A percentile compares a stretch with the other conserved stretches of the same genome.
These are phyloP conservation scores for Tricholoma furcatifolium DNA, from an alignment of 768 basidiomycete genomes.

Conservation along the genomic window DNA sequence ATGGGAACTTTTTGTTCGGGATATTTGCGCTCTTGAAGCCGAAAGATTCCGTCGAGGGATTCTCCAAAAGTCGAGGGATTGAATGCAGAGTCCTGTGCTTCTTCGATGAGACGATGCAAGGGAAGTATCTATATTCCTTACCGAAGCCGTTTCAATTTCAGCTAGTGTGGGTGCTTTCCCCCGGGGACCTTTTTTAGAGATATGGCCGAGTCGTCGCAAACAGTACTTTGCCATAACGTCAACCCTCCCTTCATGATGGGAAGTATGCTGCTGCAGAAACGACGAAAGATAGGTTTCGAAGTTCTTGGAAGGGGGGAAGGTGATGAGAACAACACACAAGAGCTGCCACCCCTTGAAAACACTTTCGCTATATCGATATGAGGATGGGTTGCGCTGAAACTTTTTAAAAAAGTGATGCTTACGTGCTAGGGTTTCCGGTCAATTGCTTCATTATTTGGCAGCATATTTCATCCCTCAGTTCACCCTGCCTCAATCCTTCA, in stretches of 20 bases:
- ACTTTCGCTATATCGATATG: constrained; percentile 60
- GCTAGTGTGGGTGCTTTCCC: constrained; percentile 78
- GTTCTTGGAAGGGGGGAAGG: constrained; percentile 92
- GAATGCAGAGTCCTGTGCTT: constrained; percentile 80
- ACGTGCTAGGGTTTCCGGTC: constrained; percentile 78
- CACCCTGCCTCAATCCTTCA: constrained; percentile 76
- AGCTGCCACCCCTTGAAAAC: constrained; percentile 92
- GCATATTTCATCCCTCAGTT: constrained; percentile 91
- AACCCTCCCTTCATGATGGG: constrained; percentile 70
- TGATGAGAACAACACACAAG: constrained; percentile 84
- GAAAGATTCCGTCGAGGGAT: constrained; percentile 79
- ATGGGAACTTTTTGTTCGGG: constrained; percentile 85
- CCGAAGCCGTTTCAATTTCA: constrained; percentile 92
- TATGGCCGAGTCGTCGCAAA: constrained; percentile 68
- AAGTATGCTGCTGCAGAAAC: constrained; percentile 74
- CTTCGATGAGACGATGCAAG: constrained; percentile 10
- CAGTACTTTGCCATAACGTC: constrained; percentile 93
- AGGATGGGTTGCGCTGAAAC: constrained; percentile 1
- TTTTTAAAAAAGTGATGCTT: constrained; percentile 32
- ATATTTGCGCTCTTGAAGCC: constrained; percentile 84
- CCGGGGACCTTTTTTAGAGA: constrained; percentile 82
- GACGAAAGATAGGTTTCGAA: constrained; percentile 81
- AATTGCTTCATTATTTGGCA: constrained; percentile 93
- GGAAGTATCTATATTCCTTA: constrained; percentile 32
- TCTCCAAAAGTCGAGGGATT: constrained; percentile 94